phyloP scores from a whole-genome alignment of 306 rosid genomes.

The Mimosa bimucronata region DNA sequence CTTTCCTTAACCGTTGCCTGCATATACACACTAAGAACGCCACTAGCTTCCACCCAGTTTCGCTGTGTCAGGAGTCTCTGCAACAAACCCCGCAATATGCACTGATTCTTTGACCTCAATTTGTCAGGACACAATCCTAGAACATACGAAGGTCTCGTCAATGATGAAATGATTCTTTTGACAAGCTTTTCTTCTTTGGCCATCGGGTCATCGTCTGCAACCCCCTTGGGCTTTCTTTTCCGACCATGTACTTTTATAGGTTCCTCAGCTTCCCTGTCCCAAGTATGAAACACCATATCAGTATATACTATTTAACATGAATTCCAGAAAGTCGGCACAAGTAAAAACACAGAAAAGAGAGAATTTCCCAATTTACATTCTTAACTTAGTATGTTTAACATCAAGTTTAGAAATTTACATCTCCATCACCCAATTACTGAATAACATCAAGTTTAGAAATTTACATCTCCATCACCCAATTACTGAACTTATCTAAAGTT shows the following conservation, averaged over 20 bases:
- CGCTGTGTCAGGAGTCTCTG: slow-evolving; percentile 51
- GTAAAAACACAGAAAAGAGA: neutral
- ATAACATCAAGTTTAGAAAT: neutral
- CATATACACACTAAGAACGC: slow-evolving; percentile 64
- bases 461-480: neutral
- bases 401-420: neutral
- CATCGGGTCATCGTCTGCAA: neutral
- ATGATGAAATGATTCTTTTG: slow-evolving; percentile 46
- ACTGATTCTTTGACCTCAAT: slow-evolving; percentile 55
- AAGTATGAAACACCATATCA: neutral
- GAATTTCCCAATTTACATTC: neutral
- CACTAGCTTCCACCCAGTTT: slow-evolving; percentile 67
- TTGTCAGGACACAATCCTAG: slow-evolving; percentile 49
- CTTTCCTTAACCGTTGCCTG: slow-evolving; percentile 53
- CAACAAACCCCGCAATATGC: slow-evolving; percentile 45
- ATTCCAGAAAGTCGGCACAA: neutral
- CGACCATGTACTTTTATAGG: slow-evolving; percentile 21
- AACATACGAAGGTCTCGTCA: slow-evolving; percentile 64
- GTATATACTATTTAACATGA: neutral
- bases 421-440: neutral
- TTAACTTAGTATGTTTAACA: neutral
- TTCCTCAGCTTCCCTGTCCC: slow-evolving; percentile 1
- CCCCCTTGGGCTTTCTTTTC: slow-evolving; percentile 47
- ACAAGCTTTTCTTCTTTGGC: slow-evolving; percentile 33
- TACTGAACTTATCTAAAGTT: neutral